Evolutionary conservation across 805 yeast genomes (phyloP).

Genomic region (Zygoascus ofunaensis): DNA sequence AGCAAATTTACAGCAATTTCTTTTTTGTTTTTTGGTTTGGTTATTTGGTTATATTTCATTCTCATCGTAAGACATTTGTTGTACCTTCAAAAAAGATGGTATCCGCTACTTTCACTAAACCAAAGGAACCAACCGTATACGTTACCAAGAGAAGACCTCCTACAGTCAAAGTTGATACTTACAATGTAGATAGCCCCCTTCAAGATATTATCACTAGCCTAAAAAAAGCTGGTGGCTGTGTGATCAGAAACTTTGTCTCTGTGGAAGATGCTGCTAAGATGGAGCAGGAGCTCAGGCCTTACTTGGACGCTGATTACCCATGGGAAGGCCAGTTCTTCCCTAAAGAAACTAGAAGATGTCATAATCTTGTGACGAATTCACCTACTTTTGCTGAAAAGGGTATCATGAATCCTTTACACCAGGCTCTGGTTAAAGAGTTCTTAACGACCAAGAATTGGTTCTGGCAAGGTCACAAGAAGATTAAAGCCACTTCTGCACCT

Average conservation of each 20-base stretch:
- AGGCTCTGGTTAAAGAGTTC: conserved; percentile 1
- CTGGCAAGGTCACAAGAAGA: conserved; percentile 6
- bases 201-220: conserved; percentile 2
- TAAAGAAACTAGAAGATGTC: conserved; percentile 2
- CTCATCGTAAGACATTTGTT: too few relatives aligned
- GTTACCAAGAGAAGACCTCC: neutral
- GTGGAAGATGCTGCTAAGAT: conserved; percentile 2
- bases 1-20: too few relatives aligned
- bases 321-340: conserved; percentile 8
- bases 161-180: neutral
- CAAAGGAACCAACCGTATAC: neutral
- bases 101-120: neutral
- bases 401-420: neutral
- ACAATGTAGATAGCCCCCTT: neutral
- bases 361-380: conserved; percentile 3
- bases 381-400: conserved; percentile 3
- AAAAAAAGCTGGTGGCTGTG: conserved; percentile 3
- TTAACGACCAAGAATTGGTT: conserved; percentile 6
- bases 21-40: too few relatives aligned
- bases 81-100: neutral
- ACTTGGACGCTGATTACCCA: conserved; percentile 2
- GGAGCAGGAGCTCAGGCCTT: conserved; percentile 6
- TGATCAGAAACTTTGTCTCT: conserved; percentile 5
- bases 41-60: too few relatives aligned
- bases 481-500: neutral